Percentiles rank a stretch among this genome's conserved stretches.
Conservation (phyloP, 2,329 filamentous ascomycete species). For the Drechslerella coelobrocha region DNA sequence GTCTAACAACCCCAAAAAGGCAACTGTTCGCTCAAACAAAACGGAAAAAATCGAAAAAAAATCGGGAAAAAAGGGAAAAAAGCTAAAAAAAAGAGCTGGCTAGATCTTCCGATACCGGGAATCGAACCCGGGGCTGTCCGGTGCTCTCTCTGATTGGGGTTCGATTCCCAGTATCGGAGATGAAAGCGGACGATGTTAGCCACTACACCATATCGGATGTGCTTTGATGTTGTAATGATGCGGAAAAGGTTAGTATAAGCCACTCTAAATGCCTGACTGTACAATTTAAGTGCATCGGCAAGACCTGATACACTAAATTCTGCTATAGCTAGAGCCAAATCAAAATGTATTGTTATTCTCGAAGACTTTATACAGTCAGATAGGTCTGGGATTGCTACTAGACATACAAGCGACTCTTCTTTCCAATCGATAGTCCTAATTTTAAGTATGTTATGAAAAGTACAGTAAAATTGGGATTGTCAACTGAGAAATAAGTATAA, state of each 20-base stretch:
- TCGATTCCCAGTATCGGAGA: background rate
- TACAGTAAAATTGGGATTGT: too few species aligned
- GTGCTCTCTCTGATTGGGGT: slow-evolving; percentile 3
- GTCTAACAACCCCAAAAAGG: background rate
- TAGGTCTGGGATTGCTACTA: too few species aligned
- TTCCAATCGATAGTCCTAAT: too few species aligned
- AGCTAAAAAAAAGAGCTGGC: slow-evolving; percentile 9
- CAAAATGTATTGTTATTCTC: too few species aligned
- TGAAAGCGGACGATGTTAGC: slow-evolving; percentile 51
- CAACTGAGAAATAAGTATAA: too few species aligned
- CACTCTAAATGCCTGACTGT: background rate
- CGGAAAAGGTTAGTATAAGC: background rate
- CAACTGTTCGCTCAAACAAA: background rate
- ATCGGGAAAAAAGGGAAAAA: too few species aligned
- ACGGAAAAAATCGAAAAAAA: slow-evolving; percentile 5
- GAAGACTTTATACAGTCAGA: too few species aligned
- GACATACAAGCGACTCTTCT: too few species aligned
- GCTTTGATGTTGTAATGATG: slow-evolving; percentile 7
- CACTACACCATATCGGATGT: slow-evolving; percentile 50
- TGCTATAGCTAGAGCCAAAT: too few species aligned
- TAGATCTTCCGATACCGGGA: slow-evolving; percentile 48
- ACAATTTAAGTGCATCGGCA: too few species aligned
- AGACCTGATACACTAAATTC: too few species aligned
- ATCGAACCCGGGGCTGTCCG: slow-evolving; percentile 50
- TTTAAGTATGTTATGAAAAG: too few species aligned